Conservation (phyloP, 768 basidiomycete species). For the Amanita pallidorosea region DNA sequence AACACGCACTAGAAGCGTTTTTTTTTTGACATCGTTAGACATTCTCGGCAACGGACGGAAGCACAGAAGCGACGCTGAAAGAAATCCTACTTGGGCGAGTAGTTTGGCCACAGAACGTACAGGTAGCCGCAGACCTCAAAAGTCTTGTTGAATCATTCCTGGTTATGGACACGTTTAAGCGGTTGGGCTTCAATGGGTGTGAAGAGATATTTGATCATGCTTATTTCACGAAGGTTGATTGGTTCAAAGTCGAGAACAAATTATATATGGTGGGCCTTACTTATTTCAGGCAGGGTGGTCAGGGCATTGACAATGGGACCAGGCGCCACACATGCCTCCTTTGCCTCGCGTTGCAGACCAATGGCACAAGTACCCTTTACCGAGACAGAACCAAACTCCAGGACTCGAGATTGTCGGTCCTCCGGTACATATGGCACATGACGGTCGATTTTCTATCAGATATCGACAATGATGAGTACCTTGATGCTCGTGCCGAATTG, state of each 20-base stretch:
- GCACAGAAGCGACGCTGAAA: constrained; percentile 9
- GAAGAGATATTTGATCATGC: constrained; percentile 27
- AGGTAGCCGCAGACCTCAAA: constrained; percentile 28
- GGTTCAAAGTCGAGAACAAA: constrained; percentile 32
- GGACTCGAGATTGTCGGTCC: constrained; percentile 24
- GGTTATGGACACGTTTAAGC: constrained; percentile 19
- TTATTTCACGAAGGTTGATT: constrained; percentile 36
- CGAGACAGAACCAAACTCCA: constrained; percentile 25
- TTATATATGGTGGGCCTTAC: constrained; percentile 31
- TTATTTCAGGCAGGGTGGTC: not conserved
- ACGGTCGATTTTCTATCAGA: constrained; percentile 22
- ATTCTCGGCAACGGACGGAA: not conserved
- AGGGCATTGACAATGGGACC: not conserved
- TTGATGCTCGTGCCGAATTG: not conserved
- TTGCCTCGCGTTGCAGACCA: constrained; percentile 10
- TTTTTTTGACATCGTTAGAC: not conserved
- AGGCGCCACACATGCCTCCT: constrained; percentile 35
- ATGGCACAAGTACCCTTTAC: constrained; percentile 30
- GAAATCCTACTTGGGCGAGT: constrained; percentile 18
- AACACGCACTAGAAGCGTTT: not conserved
- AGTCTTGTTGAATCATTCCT: constrained; percentile 33
- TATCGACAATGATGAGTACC: constrained; percentile 3
- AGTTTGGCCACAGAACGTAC: constrained; percentile 26
- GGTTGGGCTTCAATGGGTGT: constrained; percentile 19
- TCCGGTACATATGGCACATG: constrained; percentile 21